Evolutionary conservation across 1,284 basidiomycete genomes (phyloP), one percentile per base, ranked within the genome.

Genomic region (Singerocomus inundabilis): DNA sequence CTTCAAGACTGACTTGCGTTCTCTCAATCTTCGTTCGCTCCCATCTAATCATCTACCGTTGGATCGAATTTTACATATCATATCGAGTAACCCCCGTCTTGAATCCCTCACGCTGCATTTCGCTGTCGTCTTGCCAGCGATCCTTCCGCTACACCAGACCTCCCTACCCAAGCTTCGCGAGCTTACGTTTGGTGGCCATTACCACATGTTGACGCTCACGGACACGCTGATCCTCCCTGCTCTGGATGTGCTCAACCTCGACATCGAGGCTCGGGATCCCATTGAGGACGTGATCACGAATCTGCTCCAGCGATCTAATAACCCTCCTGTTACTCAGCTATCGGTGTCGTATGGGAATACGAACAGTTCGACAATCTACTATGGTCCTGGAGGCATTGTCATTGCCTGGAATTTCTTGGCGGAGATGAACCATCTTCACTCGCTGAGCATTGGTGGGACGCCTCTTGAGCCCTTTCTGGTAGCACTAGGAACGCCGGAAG

Each of bases 221-320:
- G 85, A 88, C 41, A 74, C 74, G 1, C 74, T 89, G 29, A 67
- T 74, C 12, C 69, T 82, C 9, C 86, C 86, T 0, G 59, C 66
- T 2, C 69, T 89, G 32, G 74, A 75, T 21, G 64, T 72, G 15
- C 74, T 89, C 11, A 77, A 74, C 5, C 69, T 88, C 45, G 84
- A 87, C 61, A 78, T 87, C 52, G 85, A 86, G 62, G 73, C 79
- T 1, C 77, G 84, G 31, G 83, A 86, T 53, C 77, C 83, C 1
- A 74, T 86, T 49, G 86, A 88, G 58, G 84, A 88, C 37, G 74
- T 75, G 15, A 79, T 88, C 48, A 71, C 76, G 10, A 72, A 72
- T 41, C 75, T 89, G 25, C 70, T 85, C 31, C 62, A 73, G 13
- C 79, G 86, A 31, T 84, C 82, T 1, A 72, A 74, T 29, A 69